These are phyloP conservation scores for Chalciporus sp. DNA, from an alignment of 1,284 basidiomycete genomes.

Conservation along the genomic window DNA sequence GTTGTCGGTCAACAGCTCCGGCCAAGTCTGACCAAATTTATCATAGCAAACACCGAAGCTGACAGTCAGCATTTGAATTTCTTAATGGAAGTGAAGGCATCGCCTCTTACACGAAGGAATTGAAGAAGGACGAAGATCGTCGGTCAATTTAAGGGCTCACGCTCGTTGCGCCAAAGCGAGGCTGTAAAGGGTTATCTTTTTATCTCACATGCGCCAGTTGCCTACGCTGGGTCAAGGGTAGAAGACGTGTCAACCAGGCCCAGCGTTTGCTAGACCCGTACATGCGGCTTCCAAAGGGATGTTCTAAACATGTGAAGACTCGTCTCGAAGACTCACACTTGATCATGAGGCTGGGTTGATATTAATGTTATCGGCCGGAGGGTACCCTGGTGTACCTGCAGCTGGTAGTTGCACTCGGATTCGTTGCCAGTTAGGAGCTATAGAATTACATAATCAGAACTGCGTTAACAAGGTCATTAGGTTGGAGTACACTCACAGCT, in stretches of 20 bases:
- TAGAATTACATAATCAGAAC: constrained; percentile 26
- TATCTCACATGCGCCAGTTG: neutral
- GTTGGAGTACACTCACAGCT: constrained; percentile 17
- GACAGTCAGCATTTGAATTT: neutral
- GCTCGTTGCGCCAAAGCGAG: neutral
- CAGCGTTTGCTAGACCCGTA: no score
- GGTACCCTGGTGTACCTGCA: neutral
- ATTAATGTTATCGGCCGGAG: neutral
- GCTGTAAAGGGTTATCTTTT: neutral
- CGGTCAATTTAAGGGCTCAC: neutral
- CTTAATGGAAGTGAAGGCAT: neutral
- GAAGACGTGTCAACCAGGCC: neutral
- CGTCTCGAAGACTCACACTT: neutral
- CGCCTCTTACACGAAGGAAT: neutral
- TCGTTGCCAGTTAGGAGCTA: no score
- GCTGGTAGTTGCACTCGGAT: no score
- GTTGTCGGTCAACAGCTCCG: neutral
- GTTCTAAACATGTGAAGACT: neutral
- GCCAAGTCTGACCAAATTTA: no score
- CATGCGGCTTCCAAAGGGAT: neutral
- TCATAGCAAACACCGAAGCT: no score
- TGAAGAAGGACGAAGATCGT: neutral
- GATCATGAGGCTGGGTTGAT: no score
- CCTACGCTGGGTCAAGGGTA: constrained; percentile 22
- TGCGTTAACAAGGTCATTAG: constrained; percentile 26